Conservation (phyloP, 441 rosid genomes). For the Eruca vesicaria region DNA sequence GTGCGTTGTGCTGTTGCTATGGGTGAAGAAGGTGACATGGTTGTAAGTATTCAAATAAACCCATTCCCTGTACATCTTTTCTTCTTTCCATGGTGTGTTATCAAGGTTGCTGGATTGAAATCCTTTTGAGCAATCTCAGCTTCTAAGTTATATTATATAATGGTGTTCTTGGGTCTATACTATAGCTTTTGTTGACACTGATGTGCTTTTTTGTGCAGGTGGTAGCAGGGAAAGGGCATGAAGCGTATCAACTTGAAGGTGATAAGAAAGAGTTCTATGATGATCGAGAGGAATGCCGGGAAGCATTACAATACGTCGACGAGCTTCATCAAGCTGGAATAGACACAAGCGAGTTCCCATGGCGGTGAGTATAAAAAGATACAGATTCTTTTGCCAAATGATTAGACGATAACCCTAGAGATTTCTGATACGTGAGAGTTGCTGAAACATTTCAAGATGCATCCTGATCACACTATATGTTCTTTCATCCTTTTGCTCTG, state of each 20-base stretch:
- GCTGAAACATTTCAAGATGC: background rate
- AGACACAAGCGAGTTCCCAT: conserved; percentile 97
- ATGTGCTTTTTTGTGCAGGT: conserved; percentile 45
- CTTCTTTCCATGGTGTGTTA: background rate
- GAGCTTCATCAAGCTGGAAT: conserved; percentile 97
- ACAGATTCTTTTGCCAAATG: background rate
- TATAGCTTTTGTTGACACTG: background rate
- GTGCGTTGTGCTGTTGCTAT: conserved; percentile 88
- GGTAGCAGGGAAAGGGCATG: conserved; percentile 95
- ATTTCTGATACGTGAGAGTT: background rate
- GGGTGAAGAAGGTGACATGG: conserved; percentile 98
- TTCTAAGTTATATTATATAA: background rate
- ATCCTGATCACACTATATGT: conserved; percentile 2
- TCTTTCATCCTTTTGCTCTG: conserved; percentile 15
- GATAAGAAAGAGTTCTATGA: conserved; percentile 83
- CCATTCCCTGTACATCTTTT: background rate
- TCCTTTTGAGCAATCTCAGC: background rate
- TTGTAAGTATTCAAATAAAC: conserved; percentile 68
- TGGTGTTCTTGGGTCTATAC: background rate
- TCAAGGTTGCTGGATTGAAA: background rate
- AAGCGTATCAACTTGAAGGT: conserved; percentile 71
- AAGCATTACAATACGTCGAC: conserved; percentile 91
- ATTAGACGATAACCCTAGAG: background rate
- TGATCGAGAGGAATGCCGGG: conserved; percentile 88
- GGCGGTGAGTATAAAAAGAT: conserved; percentile 60